Evolutionary conservation across 805 yeast genomes (phyloP), one percentile per base, ranked within the genome.

Genomic region (Lipomyces starkeyi): DNA sequence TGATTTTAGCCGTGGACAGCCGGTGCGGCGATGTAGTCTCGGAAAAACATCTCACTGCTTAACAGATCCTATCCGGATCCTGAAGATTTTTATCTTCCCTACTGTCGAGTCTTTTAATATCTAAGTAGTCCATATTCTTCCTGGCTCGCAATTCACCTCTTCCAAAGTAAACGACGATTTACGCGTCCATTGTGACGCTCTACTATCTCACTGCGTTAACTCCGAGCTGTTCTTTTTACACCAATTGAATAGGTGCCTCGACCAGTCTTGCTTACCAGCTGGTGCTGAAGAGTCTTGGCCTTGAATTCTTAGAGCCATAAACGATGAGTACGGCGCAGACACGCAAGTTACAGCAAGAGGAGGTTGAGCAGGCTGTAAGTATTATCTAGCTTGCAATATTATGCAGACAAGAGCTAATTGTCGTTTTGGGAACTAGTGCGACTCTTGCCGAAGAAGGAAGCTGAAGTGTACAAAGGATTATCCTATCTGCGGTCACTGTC

Each of bases 371-470:
- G 59, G 78, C 78, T 25, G 78, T 75, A 64, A 58, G 78, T 71
- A 40, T 22, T 35, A 25, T 25, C 1, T 13, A 47, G 20, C 25
- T 14, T 27, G 53, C 35, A 13, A 11, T 40, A n/a, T 6, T n/a
- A 25, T 11, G 53, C 55, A 35, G 34, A 43, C 20, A 37, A 27
- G 25, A 4, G 35, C 49, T 20, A 37, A 27, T 25, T 13, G n/a
- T 62, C 27, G 34, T 25, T 13, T 29, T 5, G 9, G n/a, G 22
- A 17, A 17, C 27, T 60, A 76, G 83, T 91, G 97, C 78, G 97
- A 91, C 77, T 87, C 93, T 2, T 91, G 97, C 76, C 85, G 97
- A 49, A 85, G 87, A 72, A 83, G 95, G 64, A 91, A 91, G 78
- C 82, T 91, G 68, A 88, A 88, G 56, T 91, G 97, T 76, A 87